A percentile compares a stretch with the other conserved stretches of the same genome.
These are phyloP conservation scores for Mercurialis annua DNA, from an alignment of 345 rosid genomes.

Conservation along the genomic window DNA sequence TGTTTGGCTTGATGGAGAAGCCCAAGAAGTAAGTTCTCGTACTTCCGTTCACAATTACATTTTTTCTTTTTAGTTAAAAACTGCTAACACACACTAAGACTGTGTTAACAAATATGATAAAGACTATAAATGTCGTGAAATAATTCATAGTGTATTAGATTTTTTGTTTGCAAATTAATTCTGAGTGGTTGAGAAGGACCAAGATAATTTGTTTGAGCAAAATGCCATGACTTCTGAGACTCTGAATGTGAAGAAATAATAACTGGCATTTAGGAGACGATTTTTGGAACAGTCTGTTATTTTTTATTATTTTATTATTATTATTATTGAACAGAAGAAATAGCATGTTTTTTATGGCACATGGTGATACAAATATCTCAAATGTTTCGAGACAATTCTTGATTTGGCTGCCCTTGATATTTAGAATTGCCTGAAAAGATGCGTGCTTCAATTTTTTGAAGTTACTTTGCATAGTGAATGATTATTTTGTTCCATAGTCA, in stretches of 20 bases:
- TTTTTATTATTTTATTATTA: too few species aligned
- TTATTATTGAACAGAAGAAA: too few species aligned
- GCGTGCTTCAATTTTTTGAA: neutral
- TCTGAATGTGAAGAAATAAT: neutral
- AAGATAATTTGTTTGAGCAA: neutral
- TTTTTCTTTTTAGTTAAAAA: constrained; percentile 1
- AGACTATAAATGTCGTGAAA: neutral
- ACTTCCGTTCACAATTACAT: neutral
- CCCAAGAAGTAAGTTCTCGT: constrained; percentile 57
- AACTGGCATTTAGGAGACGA: neutral
- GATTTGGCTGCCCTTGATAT: neutral
- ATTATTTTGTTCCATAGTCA: neutral
- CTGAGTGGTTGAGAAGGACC: neutral
- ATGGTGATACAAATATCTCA: neutral
- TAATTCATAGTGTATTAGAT: neutral
- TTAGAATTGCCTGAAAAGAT: neutral
- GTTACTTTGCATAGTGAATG: neutral
- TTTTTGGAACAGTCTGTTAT: neutral
- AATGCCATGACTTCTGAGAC: neutral
- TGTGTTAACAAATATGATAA: neutral
- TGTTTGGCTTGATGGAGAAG: constrained; percentile 93
- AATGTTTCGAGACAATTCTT: neutral
- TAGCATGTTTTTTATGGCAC: too few species aligned
- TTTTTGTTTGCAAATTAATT: neutral
- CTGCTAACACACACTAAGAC: neutral